Conservation (phyloP, 2,329 filamentous ascomycete genomes). For the Claviceps monticola region DNA sequence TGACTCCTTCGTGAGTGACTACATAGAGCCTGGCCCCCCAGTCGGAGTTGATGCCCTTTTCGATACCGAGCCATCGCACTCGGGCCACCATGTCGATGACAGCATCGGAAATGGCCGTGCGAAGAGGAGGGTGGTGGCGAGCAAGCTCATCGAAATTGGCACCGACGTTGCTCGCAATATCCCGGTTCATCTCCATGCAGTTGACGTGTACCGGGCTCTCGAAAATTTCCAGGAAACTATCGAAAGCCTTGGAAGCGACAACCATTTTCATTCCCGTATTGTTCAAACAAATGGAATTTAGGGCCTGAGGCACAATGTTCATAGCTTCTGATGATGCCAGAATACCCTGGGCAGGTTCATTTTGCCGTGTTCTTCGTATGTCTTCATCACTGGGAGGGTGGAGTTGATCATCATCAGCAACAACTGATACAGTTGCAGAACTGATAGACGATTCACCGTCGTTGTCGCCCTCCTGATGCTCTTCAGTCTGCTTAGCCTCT, state of each 20-base stretch:
- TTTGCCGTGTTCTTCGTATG: slow-evolving; percentile 30
- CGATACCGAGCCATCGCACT: slow-evolving; percentile 59
- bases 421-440: slow-evolving; percentile 24
- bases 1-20: slow-evolving; percentile 41
- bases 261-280: slow-evolving; percentile 79
- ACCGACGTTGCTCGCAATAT: slow-evolving; percentile 60
- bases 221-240: slow-evolving; percentile 91
- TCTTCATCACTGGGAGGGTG: slow-evolving; percentile 40
- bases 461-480: slow-evolving; percentile 22
- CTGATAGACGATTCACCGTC: slow-evolving; percentile 24
- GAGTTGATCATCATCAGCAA: slow-evolving; percentile 25
- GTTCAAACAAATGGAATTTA: slow-evolving; percentile 90
- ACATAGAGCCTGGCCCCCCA: slow-evolving; percentile 71
- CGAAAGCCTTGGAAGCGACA: slow-evolving; percentile 65
- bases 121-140: slow-evolving; percentile 78
- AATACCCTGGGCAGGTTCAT: slow-evolving; percentile 53
- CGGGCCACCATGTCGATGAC: slow-evolving; percentile 79
- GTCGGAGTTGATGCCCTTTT: slow-evolving; percentile 52
- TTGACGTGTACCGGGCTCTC: slow-evolving; percentile 82
- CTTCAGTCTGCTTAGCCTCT: slow-evolving; percentile 16
- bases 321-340: slow-evolving; percentile 83
- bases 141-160: slow-evolving; percentile 86
- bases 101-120: slow-evolving; percentile 67
- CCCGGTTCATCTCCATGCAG: slow-evolving; percentile 60
- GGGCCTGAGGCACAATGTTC: slow-evolving; percentile 68